phyloP scores from a whole-genome alignment of 345 rosid species.

The Dipteronia sinensis region DNA sequence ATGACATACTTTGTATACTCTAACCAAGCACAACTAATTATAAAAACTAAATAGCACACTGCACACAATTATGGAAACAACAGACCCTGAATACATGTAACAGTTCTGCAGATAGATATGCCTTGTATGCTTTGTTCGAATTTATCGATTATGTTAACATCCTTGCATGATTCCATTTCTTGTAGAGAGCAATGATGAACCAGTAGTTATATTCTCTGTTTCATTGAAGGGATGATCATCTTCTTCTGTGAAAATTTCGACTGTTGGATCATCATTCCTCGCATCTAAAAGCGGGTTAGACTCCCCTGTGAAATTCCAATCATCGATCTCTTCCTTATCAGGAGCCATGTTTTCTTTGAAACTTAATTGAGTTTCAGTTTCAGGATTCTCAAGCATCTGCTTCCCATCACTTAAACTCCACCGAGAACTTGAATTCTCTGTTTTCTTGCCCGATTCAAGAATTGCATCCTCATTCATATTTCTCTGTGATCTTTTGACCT shows the following conservation, averaged over 20 bases:
- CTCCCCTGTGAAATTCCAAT: conserved; percentile 37
- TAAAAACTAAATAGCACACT: not conserved
- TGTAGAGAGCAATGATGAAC: conserved; percentile 42
- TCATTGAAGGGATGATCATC: conserved; percentile 52
- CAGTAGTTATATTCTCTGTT: conserved; percentile 29
- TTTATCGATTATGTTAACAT: conserved; percentile 21
- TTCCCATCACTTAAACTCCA: conserved; percentile 8
- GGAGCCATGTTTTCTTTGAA: conserved; percentile 46
- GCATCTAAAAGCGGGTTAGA: conserved; percentile 43
- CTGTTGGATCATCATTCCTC: conserved; percentile 21
- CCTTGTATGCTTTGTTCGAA: not conserved
- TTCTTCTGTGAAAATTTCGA: conserved; percentile 26
- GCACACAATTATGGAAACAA: not conserved
- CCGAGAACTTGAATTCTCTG: conserved; percentile 4
- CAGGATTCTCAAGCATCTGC: conserved; percentile 23
- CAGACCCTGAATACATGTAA: not conserved
- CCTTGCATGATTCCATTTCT: conserved; percentile 39
- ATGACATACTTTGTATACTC: not conserved
- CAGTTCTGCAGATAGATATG: too few relatives aligned
- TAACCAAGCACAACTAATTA: not conserved
- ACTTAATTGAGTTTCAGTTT: conserved; percentile 26
- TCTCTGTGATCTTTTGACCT: conserved; percentile 15
- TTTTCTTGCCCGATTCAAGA: not conserved
- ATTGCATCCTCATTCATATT: conserved; percentile 2
- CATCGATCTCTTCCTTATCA: conserved; percentile 29